Evolutionary conservation across 2,329 filamentous ascomycete species (phyloP).

Genomic region (Fusarium euwallaceae): DNA sequence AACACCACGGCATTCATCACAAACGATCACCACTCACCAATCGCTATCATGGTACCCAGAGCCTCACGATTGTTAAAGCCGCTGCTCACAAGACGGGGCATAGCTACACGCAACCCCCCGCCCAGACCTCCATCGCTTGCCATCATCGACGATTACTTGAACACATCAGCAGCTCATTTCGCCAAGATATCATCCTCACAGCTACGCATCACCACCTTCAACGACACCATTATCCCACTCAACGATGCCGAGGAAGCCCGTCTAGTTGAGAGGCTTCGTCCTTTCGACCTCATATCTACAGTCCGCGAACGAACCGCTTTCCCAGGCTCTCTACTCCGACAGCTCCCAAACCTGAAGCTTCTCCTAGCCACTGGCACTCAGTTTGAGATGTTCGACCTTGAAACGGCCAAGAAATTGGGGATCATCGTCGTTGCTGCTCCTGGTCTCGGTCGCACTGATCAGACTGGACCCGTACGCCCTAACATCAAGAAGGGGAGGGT

Average conservation of each 20-base stretch:
- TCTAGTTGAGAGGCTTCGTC: background rate
- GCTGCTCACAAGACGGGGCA: background rate
- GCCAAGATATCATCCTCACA: background rate
- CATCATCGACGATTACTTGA: background rate
- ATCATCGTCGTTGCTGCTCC: background rate
- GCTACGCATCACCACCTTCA: background rate
- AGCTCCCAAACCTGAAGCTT: conserved; percentile 73
- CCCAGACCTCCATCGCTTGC: background rate
- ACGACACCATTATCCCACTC: background rate
- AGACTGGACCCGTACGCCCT: background rate
- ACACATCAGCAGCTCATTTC: background rate
- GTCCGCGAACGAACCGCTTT: conserved; percentile 67
- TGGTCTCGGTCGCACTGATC: background rate
- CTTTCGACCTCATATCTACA: conserved; percentile 1
- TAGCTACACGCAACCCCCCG: background rate
- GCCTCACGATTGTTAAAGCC: background rate
- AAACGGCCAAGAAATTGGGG: background rate
- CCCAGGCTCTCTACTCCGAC: conserved; percentile 62
- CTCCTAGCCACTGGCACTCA: conserved; percentile 72
- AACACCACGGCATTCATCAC: background rate
- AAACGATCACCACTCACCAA: background rate
- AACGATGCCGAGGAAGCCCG: background rate
- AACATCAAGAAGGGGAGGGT: conserved; percentile 46
- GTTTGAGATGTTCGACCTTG: conserved; percentile 71
- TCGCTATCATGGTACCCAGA: background rate